These are phyloP conservation scores for Furcasterigmium furcatum DNA, from an alignment of 2,329 filamentous ascomycete genomes.

Conservation along the genomic window DNA sequence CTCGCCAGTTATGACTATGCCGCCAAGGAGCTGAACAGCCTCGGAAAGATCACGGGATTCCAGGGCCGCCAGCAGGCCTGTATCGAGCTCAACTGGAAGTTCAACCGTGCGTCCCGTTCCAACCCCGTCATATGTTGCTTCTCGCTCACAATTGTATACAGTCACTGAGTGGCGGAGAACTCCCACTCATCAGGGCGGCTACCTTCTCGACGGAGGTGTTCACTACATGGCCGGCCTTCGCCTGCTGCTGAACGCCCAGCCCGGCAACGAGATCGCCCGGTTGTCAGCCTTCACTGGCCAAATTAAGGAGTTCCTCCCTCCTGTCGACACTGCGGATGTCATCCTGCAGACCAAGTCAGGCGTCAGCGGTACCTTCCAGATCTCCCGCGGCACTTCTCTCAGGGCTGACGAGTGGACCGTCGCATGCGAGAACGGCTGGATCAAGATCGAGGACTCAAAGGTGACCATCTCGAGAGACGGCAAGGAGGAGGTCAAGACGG, in stretches of 20 bases:
- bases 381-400: slow-evolving; percentile 55
- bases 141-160: too few species aligned
- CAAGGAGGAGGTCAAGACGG: slow-evolving; percentile 26
- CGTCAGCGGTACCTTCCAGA: slow-evolving; percentile 51
- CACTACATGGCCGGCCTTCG: slow-evolving; percentile 66
- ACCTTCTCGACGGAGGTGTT: slow-evolving; percentile 72
- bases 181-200: slow-evolving; percentile 71
- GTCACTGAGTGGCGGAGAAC: slow-evolving; percentile 53
- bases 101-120: slow-evolving; percentile 1
- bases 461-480: slow-evolving; percentile 41
- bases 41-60: slow-evolving; percentile 41
- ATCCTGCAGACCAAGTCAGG: slow-evolving; percentile 52
- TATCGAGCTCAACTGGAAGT: background rate
- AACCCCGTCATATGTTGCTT: too few species aligned
- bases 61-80: slow-evolving; percentile 15
- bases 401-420: slow-evolving; percentile 52
- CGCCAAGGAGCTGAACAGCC: slow-evolving; percentile 29
- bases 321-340: slow-evolving; percentile 64
- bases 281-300: slow-evolving; percentile 47
- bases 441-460: slow-evolving; percentile 14
- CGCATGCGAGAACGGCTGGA: slow-evolving; percentile 50
- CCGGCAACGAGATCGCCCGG: slow-evolving; percentile 27
- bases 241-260: slow-evolving; percentile 41
- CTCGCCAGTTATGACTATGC: slow-evolving; percentile 51
- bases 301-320: slow-evolving; percentile 51